Evolutionary conservation across 2,329 filamentous ascomycete species (phyloP).

Genomic region (Aureobasidium lini): DNA sequence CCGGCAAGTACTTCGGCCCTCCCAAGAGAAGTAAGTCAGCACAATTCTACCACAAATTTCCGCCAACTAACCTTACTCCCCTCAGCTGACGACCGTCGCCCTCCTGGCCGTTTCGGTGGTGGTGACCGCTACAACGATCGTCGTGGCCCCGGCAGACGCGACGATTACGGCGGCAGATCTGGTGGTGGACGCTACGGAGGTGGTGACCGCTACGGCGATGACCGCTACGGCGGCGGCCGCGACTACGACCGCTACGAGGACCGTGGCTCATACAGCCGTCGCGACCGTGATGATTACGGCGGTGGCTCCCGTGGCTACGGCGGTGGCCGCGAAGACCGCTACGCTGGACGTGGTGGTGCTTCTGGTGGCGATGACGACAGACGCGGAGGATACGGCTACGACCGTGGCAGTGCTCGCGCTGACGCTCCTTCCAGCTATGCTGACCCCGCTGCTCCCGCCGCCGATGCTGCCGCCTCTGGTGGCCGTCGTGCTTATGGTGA

Average conservation of each 20-base stretch:
- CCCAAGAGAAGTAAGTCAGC: conserved; percentile 79
- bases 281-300: conserved; percentile 16
- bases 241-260: conserved; percentile 33
- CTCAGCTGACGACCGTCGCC: conserved; percentile 36
- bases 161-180: conserved; percentile 40
- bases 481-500: conserved; percentile 12
- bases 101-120: conserved; percentile 31
- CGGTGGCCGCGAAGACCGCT: conserved; percentile 16
- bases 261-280: conserved; percentile 34
- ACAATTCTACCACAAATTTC: conserved; percentile 20
- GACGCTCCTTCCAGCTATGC: conserved; percentile 11
- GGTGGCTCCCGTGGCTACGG: conserved; percentile 5
- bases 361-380: conserved; percentile 25
- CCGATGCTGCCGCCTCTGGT: conserved; percentile 8
- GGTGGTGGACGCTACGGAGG: conserved; percentile 43
- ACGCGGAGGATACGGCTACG: conserved; percentile 33
- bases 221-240: conserved; percentile 31
- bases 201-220: conserved; percentile 35
- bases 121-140: conserved; percentile 17
- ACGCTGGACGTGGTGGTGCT: conserved; percentile 24
- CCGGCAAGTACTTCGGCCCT: conserved; percentile 97
- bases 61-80: conserved; percentile 6
- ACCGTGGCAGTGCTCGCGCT: conserved; percentile 21
- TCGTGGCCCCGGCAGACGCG: conserved; percentile 38
- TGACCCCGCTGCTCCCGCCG: conserved; percentile 10